Base-by-base conservation (phyloP, 2,329 filamentous ascomycete genomes). In the Epichloe festucae region DNA sequence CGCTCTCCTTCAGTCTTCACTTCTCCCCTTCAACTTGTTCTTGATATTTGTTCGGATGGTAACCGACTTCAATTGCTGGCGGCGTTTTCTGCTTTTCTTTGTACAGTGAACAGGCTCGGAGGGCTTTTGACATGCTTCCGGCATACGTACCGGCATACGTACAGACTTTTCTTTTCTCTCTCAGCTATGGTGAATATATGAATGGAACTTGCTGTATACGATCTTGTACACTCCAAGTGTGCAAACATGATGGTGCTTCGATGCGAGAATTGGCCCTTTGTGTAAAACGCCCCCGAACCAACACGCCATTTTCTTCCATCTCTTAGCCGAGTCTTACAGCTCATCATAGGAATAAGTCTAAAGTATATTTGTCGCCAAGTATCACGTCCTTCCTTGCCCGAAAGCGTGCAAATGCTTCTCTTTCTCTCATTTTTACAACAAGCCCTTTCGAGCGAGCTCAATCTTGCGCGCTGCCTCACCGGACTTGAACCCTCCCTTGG, bases 391-490 rank as follows among this genome's bases (percentile, higher is more conserved):
- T 8, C 31, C 14, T 34, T 35, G 27, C 35, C 23, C n/a, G 12
- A 43, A 3, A 42, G 40, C 8, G 42, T 45, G 11, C 42, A 34
- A 15, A 31, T 8, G 31, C 31, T 31, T 31, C 31, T 14, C 17
- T 21, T 34, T n/a, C 39, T 5, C 23, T 31, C 5, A 5, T 41
- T 2, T 21, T 35, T 48, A 54, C 23, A 93, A 65, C 66, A 90
- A 60, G 1, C 87, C 87, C 70, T 90, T 91, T 62, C 87, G 75
- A 3, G 87, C 87, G 61, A 91, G 68, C 65, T 91, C 86, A 49
- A 93, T 75, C 72, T 91, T 91, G 63, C 84, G 76, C 54, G 77
- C 75, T 15, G 85, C 79, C 67, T 89, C 86, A 11, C 82, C 84
- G 1, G 73, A 73, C 62, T 81, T 82, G 70, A 83, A 89, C 0